A percentile compares a stretch with the other conserved stretches of the same genome.
Conservation (phyloP, 768 basidiomycete species). For the Lentinula lateritia region DNA sequence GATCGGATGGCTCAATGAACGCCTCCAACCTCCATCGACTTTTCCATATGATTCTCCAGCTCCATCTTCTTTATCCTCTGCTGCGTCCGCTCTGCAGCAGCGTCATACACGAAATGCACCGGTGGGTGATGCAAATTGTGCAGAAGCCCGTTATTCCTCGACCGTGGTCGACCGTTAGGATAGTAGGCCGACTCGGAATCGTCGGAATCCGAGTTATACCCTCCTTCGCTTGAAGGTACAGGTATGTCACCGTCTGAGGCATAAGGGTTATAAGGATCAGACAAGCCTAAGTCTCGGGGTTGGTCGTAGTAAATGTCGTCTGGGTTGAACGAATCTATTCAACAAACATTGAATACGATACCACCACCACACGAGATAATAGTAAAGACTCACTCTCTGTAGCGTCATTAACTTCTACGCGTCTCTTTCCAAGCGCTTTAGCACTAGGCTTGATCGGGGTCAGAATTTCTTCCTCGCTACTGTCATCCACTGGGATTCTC, state of each 20-base stretch:
- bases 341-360: background rate
- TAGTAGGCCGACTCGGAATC: conserved; percentile 25
- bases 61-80: conserved; percentile 37
- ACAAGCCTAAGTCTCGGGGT: conserved; percentile 13
- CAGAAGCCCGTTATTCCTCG: background rate
- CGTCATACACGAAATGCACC: conserved; percentile 84
- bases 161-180: conserved; percentile 2
- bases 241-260: conserved; percentile 21
- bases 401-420: conserved; percentile 46
- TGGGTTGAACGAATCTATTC: conserved; percentile 35
- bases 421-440: conserved; percentile 86
- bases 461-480: conserved; percentile 25
- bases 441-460: conserved; percentile 64
- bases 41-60: conserved; percentile 1
- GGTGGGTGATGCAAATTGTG: conserved; percentile 35
- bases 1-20: background rate
- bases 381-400: conserved; percentile 33
- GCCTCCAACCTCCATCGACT: background rate
- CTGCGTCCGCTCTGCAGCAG: conserved; percentile 75
- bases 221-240: conserved; percentile 18
- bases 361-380: background rate
- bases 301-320: conserved; percentile 33
- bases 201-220: conserved; percentile 43
- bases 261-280: conserved; percentile 39
- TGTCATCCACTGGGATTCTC: conserved; percentile 1